Percentiles rank a stretch among this genome's conserved stretches.
phyloP scores from a whole-genome alignment of 805 yeast genomes.

The Candida arabinofermentans region DNA sequence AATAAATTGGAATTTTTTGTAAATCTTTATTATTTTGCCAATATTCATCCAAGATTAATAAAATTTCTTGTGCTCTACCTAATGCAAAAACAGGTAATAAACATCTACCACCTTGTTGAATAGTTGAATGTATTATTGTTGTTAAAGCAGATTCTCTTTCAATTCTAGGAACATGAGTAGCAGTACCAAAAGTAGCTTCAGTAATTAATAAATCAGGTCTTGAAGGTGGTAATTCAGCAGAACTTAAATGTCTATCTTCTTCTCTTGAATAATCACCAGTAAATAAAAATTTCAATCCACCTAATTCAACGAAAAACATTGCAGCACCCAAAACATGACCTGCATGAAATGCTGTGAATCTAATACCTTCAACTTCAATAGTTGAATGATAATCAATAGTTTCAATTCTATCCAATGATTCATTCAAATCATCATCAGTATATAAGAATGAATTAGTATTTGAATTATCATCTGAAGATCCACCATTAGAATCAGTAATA shows the following conservation, averaged over 20 bases:
- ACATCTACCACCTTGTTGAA: conserved; percentile 86
- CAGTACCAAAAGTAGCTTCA: conserved; percentile 97
- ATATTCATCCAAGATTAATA: conserved; percentile 88
- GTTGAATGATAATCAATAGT: conserved; percentile 96
- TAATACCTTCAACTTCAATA: conserved; percentile 86
- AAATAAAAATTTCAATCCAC: conserved; percentile 81
- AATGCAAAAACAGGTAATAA: conserved; percentile 92
- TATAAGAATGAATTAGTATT: conserved; percentile 47
- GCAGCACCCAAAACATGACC: conserved; percentile 99
- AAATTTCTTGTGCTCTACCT: conserved; percentile 93
- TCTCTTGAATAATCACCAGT: conserved; percentile 98
- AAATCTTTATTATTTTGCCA: conserved; percentile 85
- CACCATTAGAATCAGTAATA: conserved; percentile 42
- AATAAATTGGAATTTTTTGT: conserved; percentile 77
- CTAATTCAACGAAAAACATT: conserved; percentile 93
- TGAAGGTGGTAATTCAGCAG: conserved; percentile 88
- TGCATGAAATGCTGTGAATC: conserved; percentile 97
- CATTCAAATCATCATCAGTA: conserved; percentile 84
- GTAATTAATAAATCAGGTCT: conserved; percentile 88
- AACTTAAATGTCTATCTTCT: conserved; percentile 89
- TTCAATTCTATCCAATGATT: conserved; percentile 85
- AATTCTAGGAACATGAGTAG: conserved; percentile 86
- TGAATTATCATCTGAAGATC: conserved; percentile 39
- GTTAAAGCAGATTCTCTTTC: conserved; percentile 84
- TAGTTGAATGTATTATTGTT: conserved; percentile 75